These are phyloP conservation scores for Cucumis melo DNA, from an alignment of 306 rosid species.

Conservation along the genomic window DNA sequence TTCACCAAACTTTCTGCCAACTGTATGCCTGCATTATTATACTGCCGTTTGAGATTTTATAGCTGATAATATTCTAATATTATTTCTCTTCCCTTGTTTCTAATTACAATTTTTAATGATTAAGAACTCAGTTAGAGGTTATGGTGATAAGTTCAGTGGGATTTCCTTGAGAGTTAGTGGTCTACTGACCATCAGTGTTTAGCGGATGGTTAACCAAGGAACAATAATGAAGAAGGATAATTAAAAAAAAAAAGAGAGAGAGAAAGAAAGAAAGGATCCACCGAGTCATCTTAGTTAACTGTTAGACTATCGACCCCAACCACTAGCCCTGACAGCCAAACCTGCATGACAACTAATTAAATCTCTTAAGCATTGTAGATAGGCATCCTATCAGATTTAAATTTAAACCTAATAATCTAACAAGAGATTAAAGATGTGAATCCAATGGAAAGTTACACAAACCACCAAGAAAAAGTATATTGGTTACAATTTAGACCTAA, in stretches of 20 bases:
- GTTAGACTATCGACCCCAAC: not conserved
- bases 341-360: not conserved
- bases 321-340: not conserved
- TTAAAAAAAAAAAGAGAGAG: not conserved
- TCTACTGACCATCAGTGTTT: not conserved
- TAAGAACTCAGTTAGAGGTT: not conserved
- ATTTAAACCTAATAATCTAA: not conserved
- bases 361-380: not conserved
- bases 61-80: not conserved
- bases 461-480: not conserved
- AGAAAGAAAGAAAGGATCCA: not conserved
- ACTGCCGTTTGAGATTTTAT: not conserved
- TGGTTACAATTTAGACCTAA: not conserved
- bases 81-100: not conserved
- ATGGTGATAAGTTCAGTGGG: not conserved
- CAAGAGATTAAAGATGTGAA: not conserved
- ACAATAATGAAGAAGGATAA: not conserved
- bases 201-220: not conserved
- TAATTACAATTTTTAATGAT: not conserved
- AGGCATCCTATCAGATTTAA: not conserved
- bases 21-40: constrained; percentile 9
- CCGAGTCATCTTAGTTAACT: not conserved
- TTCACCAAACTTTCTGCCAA: not conserved
- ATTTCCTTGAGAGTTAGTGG: not conserved
- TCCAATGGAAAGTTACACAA: not conserved